A percentile compares a stretch with the other conserved stretches of the same genome.
phyloP scores from a whole-genome alignment of 1,284 basidiomycete genomes.

The Pholiota adiposa region DNA sequence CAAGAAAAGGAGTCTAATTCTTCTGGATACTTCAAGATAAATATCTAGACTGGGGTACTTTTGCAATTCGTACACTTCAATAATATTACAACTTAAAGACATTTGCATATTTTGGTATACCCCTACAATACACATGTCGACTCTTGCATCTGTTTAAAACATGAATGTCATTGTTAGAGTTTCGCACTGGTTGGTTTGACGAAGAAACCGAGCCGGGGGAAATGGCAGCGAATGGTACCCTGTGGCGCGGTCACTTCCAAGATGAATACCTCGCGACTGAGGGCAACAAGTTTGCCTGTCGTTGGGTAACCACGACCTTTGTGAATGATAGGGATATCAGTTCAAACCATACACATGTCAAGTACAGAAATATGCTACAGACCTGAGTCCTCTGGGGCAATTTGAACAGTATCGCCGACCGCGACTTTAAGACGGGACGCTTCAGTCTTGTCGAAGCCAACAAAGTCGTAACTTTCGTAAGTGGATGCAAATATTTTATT shows the following conservation, averaged over 20 bases:
- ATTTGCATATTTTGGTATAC: too few relatives aligned
- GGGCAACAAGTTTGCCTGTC: slow-evolving; percentile 50
- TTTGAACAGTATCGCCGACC: slow-evolving; percentile 41
- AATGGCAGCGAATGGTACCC: slow-evolving; percentile 52
- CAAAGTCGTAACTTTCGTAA: slow-evolving; percentile 40
- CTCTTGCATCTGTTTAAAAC: too few relatives aligned
- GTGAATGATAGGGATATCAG: background rate
- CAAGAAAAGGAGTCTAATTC: slow-evolving; percentile 11
- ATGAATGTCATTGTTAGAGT: slow-evolving; percentile 21
- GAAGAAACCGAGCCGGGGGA: slow-evolving; percentile 49
- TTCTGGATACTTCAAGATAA: background rate
- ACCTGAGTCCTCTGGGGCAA: slow-evolving; percentile 59
- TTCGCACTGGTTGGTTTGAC: slow-evolving; percentile 27
- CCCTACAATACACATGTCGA: too few relatives aligned
- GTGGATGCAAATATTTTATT: slow-evolving; percentile 42
- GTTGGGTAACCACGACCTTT: slow-evolving; percentile 47
- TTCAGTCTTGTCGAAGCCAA: slow-evolving; percentile 52
- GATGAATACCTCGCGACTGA: slow-evolving; percentile 52
- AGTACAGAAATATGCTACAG: slow-evolving; percentile 7
- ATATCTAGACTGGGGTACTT: background rate
- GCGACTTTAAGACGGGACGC: slow-evolving; percentile 46
- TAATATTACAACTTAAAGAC: too few relatives aligned
- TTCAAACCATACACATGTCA: background rate
- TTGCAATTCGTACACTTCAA: background rate
- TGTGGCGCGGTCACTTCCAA: slow-evolving; percentile 47